phyloP scores from a whole-genome alignment of 2,329 filamentous ascomycete species.

The Tolypocladium sp. region DNA sequence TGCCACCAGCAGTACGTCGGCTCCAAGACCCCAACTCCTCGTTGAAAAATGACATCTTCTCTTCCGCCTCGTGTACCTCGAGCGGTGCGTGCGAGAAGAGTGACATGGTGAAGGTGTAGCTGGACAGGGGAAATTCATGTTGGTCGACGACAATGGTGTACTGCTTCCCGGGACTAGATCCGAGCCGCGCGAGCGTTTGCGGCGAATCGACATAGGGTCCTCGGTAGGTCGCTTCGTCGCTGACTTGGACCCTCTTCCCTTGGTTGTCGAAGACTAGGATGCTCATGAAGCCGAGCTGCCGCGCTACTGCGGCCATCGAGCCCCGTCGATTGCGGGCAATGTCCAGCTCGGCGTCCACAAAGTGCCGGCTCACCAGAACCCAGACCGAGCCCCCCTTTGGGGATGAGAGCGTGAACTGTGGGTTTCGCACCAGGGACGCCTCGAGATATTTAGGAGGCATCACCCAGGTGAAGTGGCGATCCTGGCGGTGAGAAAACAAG shows the following conservation, averaged over 20 bases:
- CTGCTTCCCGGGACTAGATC: conserved; percentile 24
- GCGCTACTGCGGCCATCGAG: conserved; percentile 34
- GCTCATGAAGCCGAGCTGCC: conserved; percentile 72
- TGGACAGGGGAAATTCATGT: conserved; percentile 62
- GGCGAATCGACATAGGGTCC: conserved; percentile 90
- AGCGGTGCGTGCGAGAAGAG: conserved; percentile 64
- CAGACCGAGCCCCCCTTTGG: conserved; percentile 57
- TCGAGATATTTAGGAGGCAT: conserved; percentile 40
- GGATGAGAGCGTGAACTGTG: conserved; percentile 62
- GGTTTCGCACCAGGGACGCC: conserved; percentile 53
- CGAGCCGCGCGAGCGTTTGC: conserved; percentile 73
- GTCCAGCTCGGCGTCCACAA: conserved; percentile 57
- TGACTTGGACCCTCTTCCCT: conserved; percentile 65
- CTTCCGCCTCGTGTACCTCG: conserved; percentile 49
- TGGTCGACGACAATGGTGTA: conserved; percentile 65
- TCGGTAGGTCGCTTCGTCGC: conserved; percentile 61
- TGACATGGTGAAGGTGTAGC: conserved; percentile 80
- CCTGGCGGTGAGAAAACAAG: conserved; percentile 71
- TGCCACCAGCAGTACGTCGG: conserved; percentile 72
- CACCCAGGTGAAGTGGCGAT: conserved; percentile 85
- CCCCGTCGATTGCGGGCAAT: conserved; percentile 37
- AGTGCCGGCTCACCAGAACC: conserved; percentile 81
- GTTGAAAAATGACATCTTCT: conserved; percentile 48
- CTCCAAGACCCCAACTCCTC: conserved; percentile 64
- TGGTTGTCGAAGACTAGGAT: conserved; percentile 68